Base-by-base conservation (phyloP, 2,329 filamentous ascomycete genomes). In the Neoascochyta sp. region DNA sequence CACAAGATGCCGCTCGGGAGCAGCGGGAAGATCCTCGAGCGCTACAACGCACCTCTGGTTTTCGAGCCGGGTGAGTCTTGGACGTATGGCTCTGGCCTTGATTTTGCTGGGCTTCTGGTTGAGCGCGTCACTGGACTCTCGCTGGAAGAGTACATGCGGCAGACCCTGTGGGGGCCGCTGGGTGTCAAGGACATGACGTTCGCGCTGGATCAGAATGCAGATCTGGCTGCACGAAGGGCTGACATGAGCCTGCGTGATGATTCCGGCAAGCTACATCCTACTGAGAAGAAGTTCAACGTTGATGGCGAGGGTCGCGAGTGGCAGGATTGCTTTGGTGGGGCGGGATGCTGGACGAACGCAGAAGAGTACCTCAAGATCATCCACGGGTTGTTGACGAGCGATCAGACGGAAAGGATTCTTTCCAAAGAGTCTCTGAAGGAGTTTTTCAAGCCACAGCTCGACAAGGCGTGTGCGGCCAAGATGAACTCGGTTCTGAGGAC, bases 111-210 rank as follows among this genome's bases (percentile, higher is more conserved):
- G 3, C 36, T 65, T 4, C 52, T 67, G 1, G 50, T 76, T 4
- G 66, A 73, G 45, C 50, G 48, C 4, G 24, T 68, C 60, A 68
- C 47, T 15, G 52, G 57, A 5, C 55, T 58, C 37, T 73, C 78
- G 0, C 55, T 84, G 4, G 53, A 81, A 1, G 75, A 76, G 37
- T 76, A 83, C 39, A 79, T 80, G 1, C 76, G 77, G 0, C 65
- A 73, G 16, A 52, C 69, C 33, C 62, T 74, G 8, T 64, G 68
- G 53, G 48, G 62, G 27, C 68, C 67, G 1, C 56, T 73, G 3
- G 63, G 60, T 0, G 55, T 73, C 27, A 61, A 65, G 1, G 67
- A 75, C 23, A 69, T 79, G 43, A 72, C 66, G 29, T 77, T 83
- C 66, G 62, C 77, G 25, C 75, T 48, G 0, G 36, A 30, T 2